Base-by-base conservation (phyloP, 208 protist species). In the Trypanosoma platydactyli region DNA sequence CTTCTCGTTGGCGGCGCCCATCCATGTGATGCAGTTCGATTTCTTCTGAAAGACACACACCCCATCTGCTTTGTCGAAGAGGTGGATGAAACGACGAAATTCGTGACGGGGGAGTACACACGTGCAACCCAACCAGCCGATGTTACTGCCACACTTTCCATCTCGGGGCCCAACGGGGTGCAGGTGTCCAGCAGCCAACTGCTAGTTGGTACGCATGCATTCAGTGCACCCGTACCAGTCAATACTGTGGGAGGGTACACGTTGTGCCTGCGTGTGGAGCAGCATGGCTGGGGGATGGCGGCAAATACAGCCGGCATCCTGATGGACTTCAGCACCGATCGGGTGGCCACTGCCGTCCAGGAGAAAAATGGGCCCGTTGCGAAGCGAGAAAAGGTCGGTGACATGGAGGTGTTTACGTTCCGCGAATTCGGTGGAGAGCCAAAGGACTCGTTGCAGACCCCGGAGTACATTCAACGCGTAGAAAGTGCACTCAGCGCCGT, bases 21-120 rank as follows among this genome's bases (percentile, higher is more conserved):
- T 33, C 50, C 61, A 4, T 68, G 53, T 12, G 16, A 71, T 16
- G 81, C 83, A 1, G 57, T 84, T 18, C 67, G 44, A 22, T 92
- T 82, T 50, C 46, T 76, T 22, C 77, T 93, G 45, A 38, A 61
- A 27, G 64, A 86, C 49, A 68, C 53, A 18, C 53, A 54, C 13
- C 67, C 78, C 15, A 50, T 89, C 22, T 93, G 87, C 68, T 93
- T 93, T 54, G 60, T 81, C 5, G 83, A 88, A 75, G 74, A 83
- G 11, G 76, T 89, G 12, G 46, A 68, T 15, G 54, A 62, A 15
- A 29, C 44, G 12, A 76, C 62, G 0, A 61, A 60, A 5, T 54
- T 70, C 24, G 73, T 90, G 16, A 83, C 79, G 1, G 81, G 83
- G 20, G 66, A 69, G 27, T 93, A 84, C 73, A 56, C 77, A 11